Evolutionary conservation across 371 early-diverging fungal species (phyloP).

Genomic region (Thermomucor indicae-seudaticae): DNA sequence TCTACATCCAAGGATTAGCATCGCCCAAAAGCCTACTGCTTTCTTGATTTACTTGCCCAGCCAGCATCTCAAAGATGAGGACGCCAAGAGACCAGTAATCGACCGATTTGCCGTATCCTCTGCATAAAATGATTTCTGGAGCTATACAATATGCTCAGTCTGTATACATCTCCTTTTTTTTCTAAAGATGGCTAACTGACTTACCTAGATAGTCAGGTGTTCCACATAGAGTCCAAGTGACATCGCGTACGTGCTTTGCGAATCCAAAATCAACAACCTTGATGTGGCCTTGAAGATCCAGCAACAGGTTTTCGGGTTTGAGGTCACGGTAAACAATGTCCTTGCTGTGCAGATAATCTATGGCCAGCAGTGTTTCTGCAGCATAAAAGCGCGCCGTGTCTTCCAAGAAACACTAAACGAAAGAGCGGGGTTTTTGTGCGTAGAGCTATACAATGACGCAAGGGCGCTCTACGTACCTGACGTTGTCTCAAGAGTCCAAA

Average conservation of each 20-base stretch:
- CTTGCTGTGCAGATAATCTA: constrained; percentile 87
- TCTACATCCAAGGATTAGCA: not conserved
- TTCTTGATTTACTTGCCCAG: constrained; percentile 51
- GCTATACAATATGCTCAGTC: constrained; percentile 93
- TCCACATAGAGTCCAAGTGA: constrained; percentile 87
- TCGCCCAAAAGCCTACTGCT: not conserved
- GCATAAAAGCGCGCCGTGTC: constrained; percentile 57
- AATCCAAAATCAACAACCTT: constrained; percentile 99
- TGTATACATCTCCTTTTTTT: constrained; percentile 78
- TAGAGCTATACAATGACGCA: not conserved
- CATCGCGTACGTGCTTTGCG: constrained; percentile 76
- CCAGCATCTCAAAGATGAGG: constrained; percentile 92
- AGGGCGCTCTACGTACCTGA: constrained; percentile 33
- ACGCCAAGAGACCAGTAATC: constrained; percentile 98
- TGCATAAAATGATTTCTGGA: constrained; percentile 95
- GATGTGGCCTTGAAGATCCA: constrained; percentile 90
- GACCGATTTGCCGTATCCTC: constrained; percentile 93
- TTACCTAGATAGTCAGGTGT: constrained; percentile 90
- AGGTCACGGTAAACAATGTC: constrained; percentile 93
- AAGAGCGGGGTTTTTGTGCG: not conserved
- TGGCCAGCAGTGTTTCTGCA: constrained; percentile 68
- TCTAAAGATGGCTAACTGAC: not conserved
- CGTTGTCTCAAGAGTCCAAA: constrained; percentile 73
- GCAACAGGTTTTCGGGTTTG: constrained; percentile 91
- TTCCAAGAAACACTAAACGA: not conserved